Base-by-base conservation (phyloP, 208 protist species). In the Leishmania mexicana region DNA sequence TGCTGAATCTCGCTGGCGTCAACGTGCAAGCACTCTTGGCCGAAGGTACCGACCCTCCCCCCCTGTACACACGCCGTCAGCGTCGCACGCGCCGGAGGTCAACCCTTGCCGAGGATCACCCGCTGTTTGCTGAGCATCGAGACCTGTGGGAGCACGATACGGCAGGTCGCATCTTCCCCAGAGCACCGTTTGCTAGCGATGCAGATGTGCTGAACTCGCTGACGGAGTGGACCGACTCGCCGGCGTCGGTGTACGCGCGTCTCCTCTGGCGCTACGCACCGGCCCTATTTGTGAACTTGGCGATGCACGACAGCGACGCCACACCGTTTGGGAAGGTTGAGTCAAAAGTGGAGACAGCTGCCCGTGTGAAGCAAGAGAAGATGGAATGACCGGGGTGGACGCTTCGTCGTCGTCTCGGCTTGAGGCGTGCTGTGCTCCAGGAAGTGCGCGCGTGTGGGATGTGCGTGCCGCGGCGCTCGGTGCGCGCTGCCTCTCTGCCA, bases 221-320 rank as follows among this genome's bases (percentile, higher is more conserved):
- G 31, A 87, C 80, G 40, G 92, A 97, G 76, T 97, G 92, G 91
- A 83, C 67, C 2, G 89, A 93, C 68, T 86, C 88, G 6, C 81
- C 90, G 3, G 51, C 87, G 38, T 85, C 95, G 35, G 81, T 96
- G 21, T 97, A 95, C 76, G 90, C 94, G n/a, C 73, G 86, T 10
- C 85, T 96, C 38, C 73, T 97, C 74, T 97, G 94, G 93, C 91
- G 90, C 53, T 94, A 94, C 84, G 80, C 89, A 6, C 91, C 91
- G 4, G 75, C 89, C 21, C 87, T 87, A 19, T 88, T 94, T 58
- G 51, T 97, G 45, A 65, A 57, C 0, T 40, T 73, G 21, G 78
- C 83, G 21, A 86, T 82, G 74, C 60, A 57, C 35, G 78, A 76
- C 38, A 38, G 17, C 24, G 75, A 65, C 24, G 31, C 57, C 8